Evolutionary conservation across 805 yeast species (phyloP).

Genomic region (Tetrapisispora iriomotensis): DNA sequence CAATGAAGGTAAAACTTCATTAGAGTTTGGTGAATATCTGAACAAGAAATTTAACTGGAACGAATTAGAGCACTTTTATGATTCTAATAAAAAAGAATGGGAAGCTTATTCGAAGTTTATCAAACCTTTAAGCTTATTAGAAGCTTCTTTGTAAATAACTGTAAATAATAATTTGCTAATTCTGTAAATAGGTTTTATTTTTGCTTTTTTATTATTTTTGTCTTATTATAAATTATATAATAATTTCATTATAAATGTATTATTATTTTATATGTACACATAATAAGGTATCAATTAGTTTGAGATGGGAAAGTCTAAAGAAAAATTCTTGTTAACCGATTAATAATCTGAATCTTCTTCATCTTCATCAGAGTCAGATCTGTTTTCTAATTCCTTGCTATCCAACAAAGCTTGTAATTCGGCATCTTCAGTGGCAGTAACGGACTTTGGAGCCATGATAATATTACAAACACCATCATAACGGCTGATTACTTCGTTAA

Average conservation of each 20-base stretch:
- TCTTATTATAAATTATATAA: too few species aligned
- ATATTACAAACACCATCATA: conserved; percentile 83
- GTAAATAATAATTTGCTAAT: too few species aligned
- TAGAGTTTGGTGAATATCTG: conserved; percentile 37
- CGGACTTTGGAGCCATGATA: conserved; percentile 98
- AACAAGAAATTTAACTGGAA: conserved; percentile 40
- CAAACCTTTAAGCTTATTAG: conserved; percentile 25
- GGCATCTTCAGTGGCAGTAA: conserved; percentile 96
- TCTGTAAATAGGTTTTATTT: too few species aligned
- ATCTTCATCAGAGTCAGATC: conserved; percentile 75
- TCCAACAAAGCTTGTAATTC: conserved; percentile 94
- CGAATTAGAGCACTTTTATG: conserved; percentile 23
- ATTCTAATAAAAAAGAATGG: conserved; percentile 22
- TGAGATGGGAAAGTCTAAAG: too few species aligned
- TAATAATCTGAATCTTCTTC: conserved; percentile 32
- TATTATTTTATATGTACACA: too few species aligned
- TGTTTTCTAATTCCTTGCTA: conserved; percentile 81
- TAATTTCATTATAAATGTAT: too few species aligned
- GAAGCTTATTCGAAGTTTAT: conserved; percentile 24
- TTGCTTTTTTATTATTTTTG: too few species aligned
- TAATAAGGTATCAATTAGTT: too few species aligned
- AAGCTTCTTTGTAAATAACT: conserved; percentile 10
- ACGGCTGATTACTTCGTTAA: conserved; percentile 56
- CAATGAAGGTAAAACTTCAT: conserved; percentile 18
- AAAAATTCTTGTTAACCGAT: too few species aligned